Evolutionary conservation across 1,139 yeast genomes (phyloP).

Genomic region (Saccharomyces uvarum): DNA sequence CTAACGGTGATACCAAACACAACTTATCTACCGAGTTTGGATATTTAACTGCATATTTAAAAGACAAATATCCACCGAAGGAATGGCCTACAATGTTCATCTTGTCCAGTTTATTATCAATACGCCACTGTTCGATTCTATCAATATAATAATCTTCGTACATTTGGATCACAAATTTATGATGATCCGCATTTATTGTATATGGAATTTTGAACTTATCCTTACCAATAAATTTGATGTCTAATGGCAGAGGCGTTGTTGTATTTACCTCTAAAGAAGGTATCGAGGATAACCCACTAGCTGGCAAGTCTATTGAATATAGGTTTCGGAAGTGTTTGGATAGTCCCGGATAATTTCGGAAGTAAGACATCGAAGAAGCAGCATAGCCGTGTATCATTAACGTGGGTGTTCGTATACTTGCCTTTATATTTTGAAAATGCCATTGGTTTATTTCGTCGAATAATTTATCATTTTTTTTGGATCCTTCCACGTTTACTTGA

Average conservation of each 20-base stretch:
- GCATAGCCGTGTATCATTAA: constrained; percentile 88
- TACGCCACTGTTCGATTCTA: constrained; percentile 74
- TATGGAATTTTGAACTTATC: constrained; percentile 12
- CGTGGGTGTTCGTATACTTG: constrained; percentile 26
- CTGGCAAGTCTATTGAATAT: constrained; percentile 74
- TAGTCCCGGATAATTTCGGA: constrained; percentile 58
- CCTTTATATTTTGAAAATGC: constrained; percentile 17
- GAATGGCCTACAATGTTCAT: constrained; percentile 81
- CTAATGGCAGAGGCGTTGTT: constrained; percentile 9
- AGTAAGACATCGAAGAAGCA: constrained; percentile 78
- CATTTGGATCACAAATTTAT: constrained; percentile 23
- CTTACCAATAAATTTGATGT: constrained; percentile 8
- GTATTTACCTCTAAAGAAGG: constrained; percentile 12
- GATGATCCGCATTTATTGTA: constrained; percentile 12
- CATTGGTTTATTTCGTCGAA: constrained; percentile 19
- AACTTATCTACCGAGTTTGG: constrained; percentile 55
- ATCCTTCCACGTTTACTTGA: constrained; percentile 11
- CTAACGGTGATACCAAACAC: constrained; percentile 78
- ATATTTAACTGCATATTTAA: constrained; percentile 66
- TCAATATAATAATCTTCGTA: constrained; percentile 73
- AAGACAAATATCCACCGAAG: constrained; percentile 81
- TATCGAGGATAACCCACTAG: constrained; percentile 50
- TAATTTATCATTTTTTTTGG: constrained; percentile 11
- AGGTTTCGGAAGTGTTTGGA: constrained; percentile 41
- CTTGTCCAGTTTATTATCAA: constrained; percentile 42